Conservation (phyloP, 1,284 basidiomycete genomes). For the Coniferiporia weirii region DNA sequence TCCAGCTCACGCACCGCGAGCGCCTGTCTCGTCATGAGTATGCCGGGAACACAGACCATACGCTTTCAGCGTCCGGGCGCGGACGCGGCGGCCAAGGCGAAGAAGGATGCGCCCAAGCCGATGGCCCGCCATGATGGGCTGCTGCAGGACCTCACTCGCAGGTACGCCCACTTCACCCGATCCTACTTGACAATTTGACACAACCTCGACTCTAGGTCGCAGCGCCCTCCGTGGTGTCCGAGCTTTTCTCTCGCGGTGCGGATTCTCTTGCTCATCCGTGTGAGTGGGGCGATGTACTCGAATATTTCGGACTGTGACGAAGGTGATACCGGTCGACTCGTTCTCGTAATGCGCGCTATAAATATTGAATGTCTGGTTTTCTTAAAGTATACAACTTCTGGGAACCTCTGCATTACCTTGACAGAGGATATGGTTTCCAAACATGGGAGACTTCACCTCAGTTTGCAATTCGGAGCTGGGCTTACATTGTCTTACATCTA, state of each 20-base stretch:
- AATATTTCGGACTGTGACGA: constrained; percentile 97
- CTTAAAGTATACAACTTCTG: constrained; percentile 94
- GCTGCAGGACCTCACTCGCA: constrained; percentile 70
- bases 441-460: constrained; percentile 96
- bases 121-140: constrained; percentile 55
- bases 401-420: constrained; percentile 93
- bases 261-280: constrained; percentile 76
- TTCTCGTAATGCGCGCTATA: neutral
- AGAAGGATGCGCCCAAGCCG: constrained; percentile 29
- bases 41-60: constrained; percentile 13
- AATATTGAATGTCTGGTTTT: constrained; percentile 7
- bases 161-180: constrained; percentile 32
- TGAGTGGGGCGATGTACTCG: constrained; percentile 92
- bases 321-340: constrained; percentile 45
- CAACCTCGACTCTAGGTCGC: constrained; percentile 38
- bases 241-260: constrained; percentile 80
- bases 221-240: constrained; percentile 78
- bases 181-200: constrained; percentile 5
- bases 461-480: constrained; percentile 91
- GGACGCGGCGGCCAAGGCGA: neutral
- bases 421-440: constrained; percentile 84
- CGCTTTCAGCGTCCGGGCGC: constrained; percentile 10
- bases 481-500: constrained; percentile 80
- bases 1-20: neutral
- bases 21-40: neutral